phyloP scores from a whole-genome alignment of 225 moss, liverwort and hornwort genomes.

The Straminergon stramineum region DNA sequence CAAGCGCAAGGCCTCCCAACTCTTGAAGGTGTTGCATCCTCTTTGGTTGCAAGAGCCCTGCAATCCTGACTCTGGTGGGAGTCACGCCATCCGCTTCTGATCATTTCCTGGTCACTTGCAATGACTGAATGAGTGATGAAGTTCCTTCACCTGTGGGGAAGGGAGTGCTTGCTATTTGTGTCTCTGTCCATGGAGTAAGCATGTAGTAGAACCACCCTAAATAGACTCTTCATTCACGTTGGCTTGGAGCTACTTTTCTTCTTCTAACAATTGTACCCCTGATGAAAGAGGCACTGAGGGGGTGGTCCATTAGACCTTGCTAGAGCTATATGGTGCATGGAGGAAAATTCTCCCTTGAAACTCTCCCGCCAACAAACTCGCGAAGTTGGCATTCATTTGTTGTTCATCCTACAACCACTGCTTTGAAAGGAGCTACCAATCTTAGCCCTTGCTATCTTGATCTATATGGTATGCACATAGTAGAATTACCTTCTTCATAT shows the following conservation, averaged over 20 bases:
- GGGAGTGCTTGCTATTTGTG: not conserved
- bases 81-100: conserved; percentile 36
- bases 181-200: not conserved
- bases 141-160: not conserved
- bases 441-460: too few relatives aligned
- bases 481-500: not conserved
- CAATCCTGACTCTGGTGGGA: conserved; percentile 18
- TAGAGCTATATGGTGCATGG: not conserved
- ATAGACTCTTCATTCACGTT: not conserved
- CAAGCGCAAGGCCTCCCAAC: conserved; percentile 56
- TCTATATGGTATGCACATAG: not conserved
- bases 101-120: not conserved
- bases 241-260: too few relatives aligned
- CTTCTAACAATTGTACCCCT: not conserved
- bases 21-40: conserved; percentile 56
- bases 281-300: not conserved
- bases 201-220: not conserved
- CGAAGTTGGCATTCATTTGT: not conserved
- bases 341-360: not conserved
- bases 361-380: not conserved
- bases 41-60: conserved; percentile 51
- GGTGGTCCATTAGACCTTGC: not conserved
- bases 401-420: not conserved
- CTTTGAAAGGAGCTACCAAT: not conserved
- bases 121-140: not conserved